Evolutionary conservation across 2,329 filamentous ascomycete genomes (phyloP), one percentile per base, ranked within the genome.

Genomic region (Dactylonectria macrodidyma): DNA sequence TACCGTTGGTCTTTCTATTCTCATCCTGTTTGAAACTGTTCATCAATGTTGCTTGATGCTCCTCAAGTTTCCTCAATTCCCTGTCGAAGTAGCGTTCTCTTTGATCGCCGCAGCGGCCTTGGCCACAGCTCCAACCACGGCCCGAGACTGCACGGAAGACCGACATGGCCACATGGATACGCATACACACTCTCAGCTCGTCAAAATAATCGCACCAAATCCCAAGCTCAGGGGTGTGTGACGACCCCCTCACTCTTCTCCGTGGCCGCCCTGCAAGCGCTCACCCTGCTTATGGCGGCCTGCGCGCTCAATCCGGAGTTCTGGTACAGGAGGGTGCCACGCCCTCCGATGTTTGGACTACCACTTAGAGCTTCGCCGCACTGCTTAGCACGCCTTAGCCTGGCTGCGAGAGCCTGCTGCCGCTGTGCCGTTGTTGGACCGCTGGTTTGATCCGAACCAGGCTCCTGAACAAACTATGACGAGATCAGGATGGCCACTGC

Each of bases 381-480:
- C 50, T 19, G 33, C 44, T 52, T n/a, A 22, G 44, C 50, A 50
- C 50, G 36, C 56, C 26, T 59, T 44, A 61, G 56, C 60, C 55
- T 60, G 44, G 62, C 36, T 56, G 33, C 33, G 54, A 19, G 26
- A 51, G 50, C 44, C 56, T 30, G 33, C 54, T 65, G 50, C 63
- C 61, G 67, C 60, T 66, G 65, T 70, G 63, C 66, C 33, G 52
- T 61, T 61, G 67, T 55, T 54, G 62, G 62, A 51, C 56, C 48
- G 59, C 33, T 69, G 57, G 67, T 68, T 62, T 62, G 65, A 73
- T 72, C 71, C 41, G 69, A 68, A 66, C 65, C 67, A 67, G 65
- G 63, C 24, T 47, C 30, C 57, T 62, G 51, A 52, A 54, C 41
- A 46, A 34, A 65, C 62, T 68, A 59, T 47, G 47, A 59, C 66